Base-by-base conservation (phyloP, 2,329 filamentous ascomycete species). In the Fusarium sp. region DNA sequence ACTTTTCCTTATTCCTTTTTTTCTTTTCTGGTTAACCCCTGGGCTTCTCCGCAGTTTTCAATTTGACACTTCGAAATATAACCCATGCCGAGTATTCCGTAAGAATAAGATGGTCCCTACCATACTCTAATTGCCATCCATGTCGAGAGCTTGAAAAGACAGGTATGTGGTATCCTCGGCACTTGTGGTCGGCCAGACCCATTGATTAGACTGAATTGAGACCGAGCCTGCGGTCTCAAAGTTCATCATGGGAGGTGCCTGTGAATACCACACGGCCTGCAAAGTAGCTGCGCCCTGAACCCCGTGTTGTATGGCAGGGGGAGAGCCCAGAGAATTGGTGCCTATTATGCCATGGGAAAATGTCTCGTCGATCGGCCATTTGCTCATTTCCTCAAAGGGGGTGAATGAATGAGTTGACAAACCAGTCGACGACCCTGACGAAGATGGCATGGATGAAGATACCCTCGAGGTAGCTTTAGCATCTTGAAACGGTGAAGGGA, bases 201-300 rank as follows among this genome's bases (percentile, higher is more conserved):
- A 74, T 27, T 71, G 71, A 7, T 47, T 55, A 23, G 59, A 52
- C 10, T 64, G 60, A 27, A 70, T 57, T 32, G 70, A 60, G 56
- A 65, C 60, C 38, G 66, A 53, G 1, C 56, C 64, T 0, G 62
- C 32, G 35, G 72, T 63, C 53, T 73, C 72, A 38, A 73, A 69
- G 51, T 72, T 71, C 66, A 72, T 67, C 51, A 71, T 59, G 2
- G 61, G 54, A n/a, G 66, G 63, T 52, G 71, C 63, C 51, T 72
- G 71, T n/a, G 52, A 70, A 50, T 63, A 69, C 72, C 72, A 74
- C 32, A 66, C 44, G 36, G 61, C 66, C 32, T 69, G 70, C 47
- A 72, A 48, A 15, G 67, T 61, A 11, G 66, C 53, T 29, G 69
- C 51, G 37, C 65, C 68, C 15, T 68, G 58, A 17, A 69, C 50